A percentile compares a stretch with the other conserved stretches of the same genome.
Conservation (phyloP, 306 rosid species). For the Lathyrus aphaca region DNA sequence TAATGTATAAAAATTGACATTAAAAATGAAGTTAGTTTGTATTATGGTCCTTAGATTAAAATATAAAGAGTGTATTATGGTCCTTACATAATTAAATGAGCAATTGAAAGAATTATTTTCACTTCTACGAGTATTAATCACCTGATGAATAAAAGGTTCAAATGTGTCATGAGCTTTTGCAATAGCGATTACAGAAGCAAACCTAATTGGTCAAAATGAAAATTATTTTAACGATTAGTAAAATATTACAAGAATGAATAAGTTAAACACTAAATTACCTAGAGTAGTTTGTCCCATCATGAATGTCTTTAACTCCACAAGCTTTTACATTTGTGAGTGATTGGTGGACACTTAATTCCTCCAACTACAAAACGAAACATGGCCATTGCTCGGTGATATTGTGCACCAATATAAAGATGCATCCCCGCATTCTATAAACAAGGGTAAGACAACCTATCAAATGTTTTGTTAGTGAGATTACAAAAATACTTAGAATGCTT, state of each 20-base stretch:
- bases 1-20: too few species aligned
- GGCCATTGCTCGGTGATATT: constrained; percentile 99
- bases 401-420: constrained; percentile 99
- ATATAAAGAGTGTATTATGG: too few species aligned
- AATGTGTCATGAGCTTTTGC: constrained; percentile 95
- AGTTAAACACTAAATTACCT: constrained; percentile 54
- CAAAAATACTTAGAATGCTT: constrained; percentile 11
- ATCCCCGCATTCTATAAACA: constrained; percentile 82
- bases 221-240: constrained; percentile 13
- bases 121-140: constrained; percentile 37
- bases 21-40: too few species aligned
- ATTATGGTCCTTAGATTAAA: too few species aligned
- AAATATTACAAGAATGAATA: constrained; percentile 18
- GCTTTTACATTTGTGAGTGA: constrained; percentile 91
- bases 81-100: too few species aligned
- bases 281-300: constrained; percentile 96
- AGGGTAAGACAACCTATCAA: constrained; percentile 31
- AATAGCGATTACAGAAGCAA: constrained; percentile 97
- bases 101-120: too few species aligned
- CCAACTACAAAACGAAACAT: constrained; percentile 96
- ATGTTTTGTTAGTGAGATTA: constrained; percentile 26
- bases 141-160: constrained; percentile 97
- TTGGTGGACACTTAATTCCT: constrained; percentile 96
- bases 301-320: constrained; percentile 98
- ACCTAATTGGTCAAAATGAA: constrained; percentile 54